A percentile compares a stretch with the other conserved stretches of the same genome.
Conservation (phyloP, 2,329 filamentous ascomycete species). For the Paracamarosporium sp. region DNA sequence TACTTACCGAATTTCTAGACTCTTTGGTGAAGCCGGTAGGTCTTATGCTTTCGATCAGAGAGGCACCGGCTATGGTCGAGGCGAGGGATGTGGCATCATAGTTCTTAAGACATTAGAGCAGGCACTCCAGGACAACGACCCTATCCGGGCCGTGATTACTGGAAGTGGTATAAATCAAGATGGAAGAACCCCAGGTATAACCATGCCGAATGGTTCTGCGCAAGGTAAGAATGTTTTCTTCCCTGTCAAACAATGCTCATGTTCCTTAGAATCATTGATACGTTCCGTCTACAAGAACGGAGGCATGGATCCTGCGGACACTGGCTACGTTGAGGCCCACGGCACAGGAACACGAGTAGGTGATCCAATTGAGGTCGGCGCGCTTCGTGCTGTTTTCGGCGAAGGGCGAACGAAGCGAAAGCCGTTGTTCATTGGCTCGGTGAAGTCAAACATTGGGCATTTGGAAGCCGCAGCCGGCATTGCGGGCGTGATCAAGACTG, state of each 20-base stretch:
- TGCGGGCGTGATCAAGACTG: conserved; percentile 47
- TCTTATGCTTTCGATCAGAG: conserved; percentile 54
- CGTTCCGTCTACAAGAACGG: conserved; percentile 26
- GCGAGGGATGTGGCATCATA: conserved; percentile 67
- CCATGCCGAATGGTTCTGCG: conserved; percentile 62
- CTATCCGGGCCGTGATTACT: conserved; percentile 53
- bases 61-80: conserved; percentile 68
- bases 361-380: conserved; percentile 38
- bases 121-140: conserved; percentile 64
- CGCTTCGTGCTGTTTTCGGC: conserved; percentile 30
- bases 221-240: conserved; percentile 33
- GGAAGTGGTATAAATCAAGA: conserved; percentile 56
- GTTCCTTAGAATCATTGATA: conserved; percentile 22
- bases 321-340: conserved; percentile 39
- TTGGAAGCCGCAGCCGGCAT: conserved; percentile 38
- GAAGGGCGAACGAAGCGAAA: conserved; percentile 24
- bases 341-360: conserved; percentile 64
- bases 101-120: conserved; percentile 65
- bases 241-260: not conserved
- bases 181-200: conserved; percentile 64
- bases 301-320: conserved; percentile 31
- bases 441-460: conserved; percentile 44
- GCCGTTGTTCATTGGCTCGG: conserved; percentile 33
- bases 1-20: conserved; percentile 16
- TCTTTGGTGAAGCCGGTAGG: conserved; percentile 36